Base-by-base conservation (phyloP, 805 yeast genomes). In the Candida chilensis region DNA sequence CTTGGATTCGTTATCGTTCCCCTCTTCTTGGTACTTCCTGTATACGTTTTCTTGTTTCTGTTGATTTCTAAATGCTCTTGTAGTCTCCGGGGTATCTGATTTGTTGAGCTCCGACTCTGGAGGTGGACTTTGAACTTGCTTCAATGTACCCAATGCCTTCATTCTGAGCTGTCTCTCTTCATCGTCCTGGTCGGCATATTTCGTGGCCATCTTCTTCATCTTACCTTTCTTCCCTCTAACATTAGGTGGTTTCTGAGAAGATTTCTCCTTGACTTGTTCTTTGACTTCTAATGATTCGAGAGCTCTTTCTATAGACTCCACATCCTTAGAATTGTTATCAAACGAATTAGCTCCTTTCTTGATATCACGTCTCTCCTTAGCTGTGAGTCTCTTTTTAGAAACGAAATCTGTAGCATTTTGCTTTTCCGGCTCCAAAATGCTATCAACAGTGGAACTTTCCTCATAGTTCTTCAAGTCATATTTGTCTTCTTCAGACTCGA, bases 121-220 rank as follows among this genome's bases (percentile, higher is more conserved):
- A n/a, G n/a, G n/a, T n/a, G n/a, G n/a, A n/a, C n/a, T 45, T 29
- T 67, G 60, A 4, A 56, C 57, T 38, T 72, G 76, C 40, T 85
- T 86, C 45, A 84, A 60, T 0, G 95, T 83, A 4, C 97, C 97
- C 25, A 90, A 57, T 2, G 81, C 83, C 35, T 80, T 75, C 82
- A 90, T 75, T 39, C 94, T 67, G 33, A 79, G 43, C 27, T 55
- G 44, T 33, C 87, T 70, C 44, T 90, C 97, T 33, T 83, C 92
- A 31, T 85, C 96, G 49, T 90, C 97, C 54, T 90, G 97, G 36
- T 81, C 87, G 3, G 78, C 85, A 46, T 90, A 90, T 47, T 88
- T 90, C 36, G 71, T 66, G 24, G 79, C 79, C 33, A 86, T 82
- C 47, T 84, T 87, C 62, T 82, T 85, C 53, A 82, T 46, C 47